Percentiles rank a stretch among this genome's conserved stretches.
Evolutionary conservation across 106 monocot genomes (phyloP).

Genomic region (Dioscorea zingiberensis): DNA sequence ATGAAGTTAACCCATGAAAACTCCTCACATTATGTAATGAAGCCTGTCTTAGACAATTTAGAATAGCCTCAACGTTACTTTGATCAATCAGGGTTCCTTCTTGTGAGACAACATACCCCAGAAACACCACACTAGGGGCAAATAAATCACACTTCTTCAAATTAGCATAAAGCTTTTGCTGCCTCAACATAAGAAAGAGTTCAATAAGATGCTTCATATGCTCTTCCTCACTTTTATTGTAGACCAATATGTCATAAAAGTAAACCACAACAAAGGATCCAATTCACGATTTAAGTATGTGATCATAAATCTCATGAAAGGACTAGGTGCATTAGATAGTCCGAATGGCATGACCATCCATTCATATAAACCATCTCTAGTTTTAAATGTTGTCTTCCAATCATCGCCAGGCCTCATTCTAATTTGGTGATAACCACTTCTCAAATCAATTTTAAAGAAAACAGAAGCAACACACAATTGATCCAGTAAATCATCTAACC

Average conservation of each 20-base stretch:
- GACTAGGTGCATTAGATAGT: constrained; percentile 1
- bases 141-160: neutral
- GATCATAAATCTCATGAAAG: neutral
- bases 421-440: constrained; percentile 11
- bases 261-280: neutral
- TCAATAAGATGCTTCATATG: neutral
- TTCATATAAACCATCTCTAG: neutral
- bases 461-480: neutral
- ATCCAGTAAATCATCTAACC: neutral
- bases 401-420: constrained; percentile 1
- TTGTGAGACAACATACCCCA: neutral
- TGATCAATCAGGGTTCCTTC: neutral
- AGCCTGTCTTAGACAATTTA: no score
- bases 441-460: neutral
- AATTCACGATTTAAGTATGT: neutral
- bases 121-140: neutral
- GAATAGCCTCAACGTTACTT: neutral
- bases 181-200: neutral
- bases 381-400: constrained; percentile 12
- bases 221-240: neutral
- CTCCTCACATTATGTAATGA: no score
- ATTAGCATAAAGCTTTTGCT: constrained; percentile 2
- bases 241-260: neutral
- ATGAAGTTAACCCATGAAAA: no score
- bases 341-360: constrained; percentile 12